A percentile compares a stretch with the other conserved stretches of the same genome.
Evolutionary conservation across 805 yeast species (phyloP).

Genomic region (Wickerhamomyces chambardii): DNA sequence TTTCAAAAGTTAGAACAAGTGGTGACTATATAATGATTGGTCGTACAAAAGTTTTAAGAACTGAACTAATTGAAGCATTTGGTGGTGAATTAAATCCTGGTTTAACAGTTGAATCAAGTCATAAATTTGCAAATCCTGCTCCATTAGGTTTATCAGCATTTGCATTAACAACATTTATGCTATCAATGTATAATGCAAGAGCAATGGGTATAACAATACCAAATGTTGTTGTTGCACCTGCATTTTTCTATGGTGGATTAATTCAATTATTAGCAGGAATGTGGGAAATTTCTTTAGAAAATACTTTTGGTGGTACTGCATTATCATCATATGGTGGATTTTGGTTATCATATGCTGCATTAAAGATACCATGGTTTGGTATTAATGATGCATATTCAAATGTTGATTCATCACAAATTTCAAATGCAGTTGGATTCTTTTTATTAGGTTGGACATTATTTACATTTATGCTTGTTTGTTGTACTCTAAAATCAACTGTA

Average conservation of each 20-base stretch:
- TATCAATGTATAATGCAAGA: slow-evolving; percentile 44
- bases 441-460: slow-evolving; percentile 57
- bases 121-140: slow-evolving; percentile 57
- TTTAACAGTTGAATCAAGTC: slow-evolving; percentile 43
- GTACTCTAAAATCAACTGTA: slow-evolving; percentile 57
- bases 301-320: slow-evolving; percentile 63
- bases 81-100: slow-evolving; percentile 85
- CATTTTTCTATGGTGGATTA: slow-evolving; percentile 56
- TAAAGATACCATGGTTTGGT: slow-evolving; percentile 51
- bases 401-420: slow-evolving; percentile 24
- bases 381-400: slow-evolving; percentile 39
- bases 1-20: slow-evolving; percentile 21
- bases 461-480: slow-evolving; percentile 41
- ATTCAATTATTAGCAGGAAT: slow-evolving; percentile 54
- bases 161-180: slow-evolving; percentile 53
- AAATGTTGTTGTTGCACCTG: slow-evolving; percentile 46
- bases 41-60: slow-evolving; percentile 52
- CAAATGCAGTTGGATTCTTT: slow-evolving; percentile 49
- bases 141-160: slow-evolving; percentile 57
- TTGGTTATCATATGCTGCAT: slow-evolving; percentile 60
- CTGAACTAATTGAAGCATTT: slow-evolving; percentile 55
- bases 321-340: slow-evolving; percentile 58
- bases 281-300: slow-evolving; percentile 57
- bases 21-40: slow-evolving; percentile 59
- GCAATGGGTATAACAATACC: slow-evolving; percentile 45